Evolutionary conservation across 2,329 filamentous ascomycete species (phyloP).

Genomic region (Lachnellula occidentalis): DNA sequence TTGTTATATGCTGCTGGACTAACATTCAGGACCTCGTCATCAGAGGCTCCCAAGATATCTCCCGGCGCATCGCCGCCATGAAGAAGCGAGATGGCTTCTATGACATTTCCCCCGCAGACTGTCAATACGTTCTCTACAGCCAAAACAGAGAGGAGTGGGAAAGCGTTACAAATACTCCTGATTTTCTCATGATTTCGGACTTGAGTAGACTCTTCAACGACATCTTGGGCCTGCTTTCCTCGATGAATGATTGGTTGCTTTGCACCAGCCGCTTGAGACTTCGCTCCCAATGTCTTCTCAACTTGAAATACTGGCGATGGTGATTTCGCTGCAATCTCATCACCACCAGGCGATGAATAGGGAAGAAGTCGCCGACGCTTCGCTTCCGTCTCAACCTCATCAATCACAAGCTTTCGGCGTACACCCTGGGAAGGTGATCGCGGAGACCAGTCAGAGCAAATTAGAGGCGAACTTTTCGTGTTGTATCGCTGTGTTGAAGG

Average conservation of each 20-base stretch:
- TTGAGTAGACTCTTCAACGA: not conserved
- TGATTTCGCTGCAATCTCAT: not conserved
- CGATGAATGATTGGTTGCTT: too few species aligned
- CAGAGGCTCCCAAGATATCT: not conserved
- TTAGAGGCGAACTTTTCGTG: slow-evolving; percentile 1
- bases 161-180: not conserved
- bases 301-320: not conserved
- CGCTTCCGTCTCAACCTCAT: slow-evolving; percentile 7
- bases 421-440: slow-evolving; percentile 15
- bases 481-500: not conserved
- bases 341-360: not conserved
- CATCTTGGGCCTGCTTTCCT: not conserved
- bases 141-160: not conserved
- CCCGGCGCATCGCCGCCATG: not conserved
- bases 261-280: not conserved
- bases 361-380: slow-evolving; percentile 15
- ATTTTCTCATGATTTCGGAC: not conserved
- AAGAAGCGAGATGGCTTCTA: not conserved
- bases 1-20: not conserved
- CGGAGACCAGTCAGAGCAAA: slow-evolving; percentile 10
- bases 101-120: not conserved
- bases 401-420: slow-evolving; percentile 18
- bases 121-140: not conserved
- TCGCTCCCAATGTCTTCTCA: not conserved
- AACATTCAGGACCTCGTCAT: not conserved